phyloP scores from a whole-genome alignment of 129 eudicot genomes.

The Escallonia herrerae region DNA sequence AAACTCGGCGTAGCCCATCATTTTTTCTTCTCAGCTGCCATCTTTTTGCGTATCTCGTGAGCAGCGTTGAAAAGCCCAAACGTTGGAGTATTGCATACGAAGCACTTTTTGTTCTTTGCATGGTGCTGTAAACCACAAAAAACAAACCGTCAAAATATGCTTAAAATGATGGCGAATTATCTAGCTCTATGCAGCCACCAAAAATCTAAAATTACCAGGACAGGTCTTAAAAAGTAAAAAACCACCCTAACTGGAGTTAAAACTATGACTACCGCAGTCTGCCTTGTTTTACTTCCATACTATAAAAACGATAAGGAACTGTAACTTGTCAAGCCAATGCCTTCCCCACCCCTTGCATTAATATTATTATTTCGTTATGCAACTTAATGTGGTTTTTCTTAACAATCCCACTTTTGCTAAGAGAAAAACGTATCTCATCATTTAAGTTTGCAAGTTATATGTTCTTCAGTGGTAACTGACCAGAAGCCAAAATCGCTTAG shows the following conservation, averaged over 20 bases:
- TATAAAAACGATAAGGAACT: no score
- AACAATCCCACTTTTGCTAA: no score
- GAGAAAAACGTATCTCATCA: no score
- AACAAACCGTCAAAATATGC: neutral
- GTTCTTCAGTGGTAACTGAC: no score
- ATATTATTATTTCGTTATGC: no score
- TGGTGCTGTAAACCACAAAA: slow-evolving; percentile 59
- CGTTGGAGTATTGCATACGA: slow-evolving; percentile 86
- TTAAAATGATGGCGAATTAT: slow-evolving; percentile 1
- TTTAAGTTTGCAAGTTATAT: no score
- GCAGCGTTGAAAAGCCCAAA: slow-evolving; percentile 88
- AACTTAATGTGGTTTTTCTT: no score
- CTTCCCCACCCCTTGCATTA: no score
- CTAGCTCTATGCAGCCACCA: neutral
- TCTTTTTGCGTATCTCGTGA: slow-evolving; percentile 67
- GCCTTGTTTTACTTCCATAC: neutral
- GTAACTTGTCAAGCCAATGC: no score
- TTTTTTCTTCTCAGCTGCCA: slow-evolving; percentile 52
- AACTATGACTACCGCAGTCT: neutral
- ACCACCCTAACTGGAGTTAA: neutral
- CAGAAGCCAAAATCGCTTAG: no score
- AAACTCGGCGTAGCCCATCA: neutral
- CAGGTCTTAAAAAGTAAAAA: neutral
- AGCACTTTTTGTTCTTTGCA: slow-evolving; percentile 74
- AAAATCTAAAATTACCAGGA: neutral